Conservation (phyloP, 2,329 filamentous ascomycete genomes). For the Neospermospora avenae region DNA sequence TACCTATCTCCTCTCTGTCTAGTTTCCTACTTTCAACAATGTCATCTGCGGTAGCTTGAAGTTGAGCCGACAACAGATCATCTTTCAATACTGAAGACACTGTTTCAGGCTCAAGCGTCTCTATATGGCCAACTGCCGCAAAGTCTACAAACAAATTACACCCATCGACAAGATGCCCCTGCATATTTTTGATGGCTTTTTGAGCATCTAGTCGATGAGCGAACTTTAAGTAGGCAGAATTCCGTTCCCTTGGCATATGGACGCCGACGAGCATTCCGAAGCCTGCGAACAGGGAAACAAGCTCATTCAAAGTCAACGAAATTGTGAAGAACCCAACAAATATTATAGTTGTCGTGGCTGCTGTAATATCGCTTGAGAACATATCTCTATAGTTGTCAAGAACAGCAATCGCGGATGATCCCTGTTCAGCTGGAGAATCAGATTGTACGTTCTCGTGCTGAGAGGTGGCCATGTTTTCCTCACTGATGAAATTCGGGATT, state of each 20-base stretch:
- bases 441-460: too few relatives aligned
- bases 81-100: too few relatives aligned
- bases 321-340: neutral
- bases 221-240: neutral
- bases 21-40: too few relatives aligned
- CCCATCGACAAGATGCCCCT: neutral
- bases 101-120: neutral
- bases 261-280: neutral
- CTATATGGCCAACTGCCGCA: neutral
- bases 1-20: too few relatives aligned
- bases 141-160: neutral
- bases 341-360: neutral
- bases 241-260: neutral
- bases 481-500: neutral
- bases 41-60: too few relatives aligned
- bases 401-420: too few relatives aligned
- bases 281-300: neutral
- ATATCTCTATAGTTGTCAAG: too few relatives aligned
- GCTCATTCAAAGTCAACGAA: neutral
- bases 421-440: too few relatives aligned
- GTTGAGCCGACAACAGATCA: too few relatives aligned
- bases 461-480: too few relatives aligned
- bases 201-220: neutral
- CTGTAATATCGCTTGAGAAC: neutral
- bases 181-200: neutral